Percentiles rank a stretch among this genome's conserved stretches.
phyloP scores from a whole-genome alignment of 768 basidiomycete species.

The Leucocoprinus leucothites region DNA sequence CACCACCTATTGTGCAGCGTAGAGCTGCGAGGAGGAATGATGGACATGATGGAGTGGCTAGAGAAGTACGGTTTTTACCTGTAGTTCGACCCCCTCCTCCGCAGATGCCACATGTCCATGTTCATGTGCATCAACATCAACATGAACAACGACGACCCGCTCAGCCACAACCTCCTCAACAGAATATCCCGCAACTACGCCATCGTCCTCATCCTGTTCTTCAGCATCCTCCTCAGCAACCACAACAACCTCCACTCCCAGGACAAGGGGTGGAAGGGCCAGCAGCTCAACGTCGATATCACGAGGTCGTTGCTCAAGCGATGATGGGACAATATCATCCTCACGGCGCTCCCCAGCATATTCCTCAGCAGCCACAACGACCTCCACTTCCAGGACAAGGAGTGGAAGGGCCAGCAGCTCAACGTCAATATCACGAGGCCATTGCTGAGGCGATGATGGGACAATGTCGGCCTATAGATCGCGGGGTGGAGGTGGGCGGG shows the following conservation, averaged over 20 bases:
- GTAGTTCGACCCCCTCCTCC: not conserved
- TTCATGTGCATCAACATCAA: not conserved
- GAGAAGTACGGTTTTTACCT: not conserved
- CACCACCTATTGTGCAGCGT: too few species aligned
- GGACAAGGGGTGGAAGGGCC: too few species aligned
- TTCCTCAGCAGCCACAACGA: not conserved
- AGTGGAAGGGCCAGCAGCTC: too few species aligned
- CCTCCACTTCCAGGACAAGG: not conserved
- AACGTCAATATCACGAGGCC: not conserved
- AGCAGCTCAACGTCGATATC: too few species aligned
- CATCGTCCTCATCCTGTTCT: too few species aligned
- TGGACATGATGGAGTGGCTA: not conserved
- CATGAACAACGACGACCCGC: not conserved
- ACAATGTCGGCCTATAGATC: not conserved
- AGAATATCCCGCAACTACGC: not conserved
- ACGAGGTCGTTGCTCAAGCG: not conserved
- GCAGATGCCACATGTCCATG: not conserved
- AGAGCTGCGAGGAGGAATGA: not conserved
- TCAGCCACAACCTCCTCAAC: not conserved
- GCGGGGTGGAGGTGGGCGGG: conserved; percentile 2
- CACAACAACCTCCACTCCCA: not conserved
- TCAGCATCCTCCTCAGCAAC: not conserved
- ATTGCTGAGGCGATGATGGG: conserved; percentile 3
- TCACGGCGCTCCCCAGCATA: not conserved
- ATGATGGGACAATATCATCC: too few species aligned